A percentile compares a stretch with the other conserved stretches of the same genome.
Evolutionary conservation across 2,329 filamentous ascomycete genomes (phyloP).

Genomic region (Pseudogymnoascus sp.): DNA sequence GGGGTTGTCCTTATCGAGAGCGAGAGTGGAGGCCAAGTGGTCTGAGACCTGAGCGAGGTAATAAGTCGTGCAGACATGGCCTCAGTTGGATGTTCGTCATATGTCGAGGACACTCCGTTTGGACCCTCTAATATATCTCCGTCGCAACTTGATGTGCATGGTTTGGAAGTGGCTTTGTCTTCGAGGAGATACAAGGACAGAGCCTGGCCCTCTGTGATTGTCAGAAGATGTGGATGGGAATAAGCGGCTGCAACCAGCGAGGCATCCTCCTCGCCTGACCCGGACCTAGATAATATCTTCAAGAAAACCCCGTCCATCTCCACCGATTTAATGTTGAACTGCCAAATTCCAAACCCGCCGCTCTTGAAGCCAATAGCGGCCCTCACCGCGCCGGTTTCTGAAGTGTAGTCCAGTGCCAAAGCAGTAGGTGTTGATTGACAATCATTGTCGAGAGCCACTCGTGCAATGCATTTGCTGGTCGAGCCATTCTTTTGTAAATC

Average conservation of each 20-base stretch:
- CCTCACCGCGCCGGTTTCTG: conserved; percentile 40
- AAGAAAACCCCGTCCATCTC: conserved; percentile 15
- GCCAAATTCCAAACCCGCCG: conserved; percentile 65
- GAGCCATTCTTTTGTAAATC: conserved; percentile 55
- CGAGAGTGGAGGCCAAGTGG: conserved; percentile 67
- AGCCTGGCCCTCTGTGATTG: conserved; percentile 64
- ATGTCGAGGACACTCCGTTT: conserved; percentile 6
- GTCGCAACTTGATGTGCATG: background rate
- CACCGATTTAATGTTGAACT: conserved; percentile 38
- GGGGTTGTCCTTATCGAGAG: conserved; percentile 68
- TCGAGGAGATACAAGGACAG: conserved; percentile 60
- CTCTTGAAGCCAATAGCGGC: conserved; percentile 63
- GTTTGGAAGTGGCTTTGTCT: background rate
- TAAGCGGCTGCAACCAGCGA: conserved; percentile 62
- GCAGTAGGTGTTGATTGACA: conserved; percentile 14
- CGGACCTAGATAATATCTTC: conserved; percentile 19
- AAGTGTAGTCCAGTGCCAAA: conserved; percentile 11
- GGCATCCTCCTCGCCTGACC: conserved; percentile 21
- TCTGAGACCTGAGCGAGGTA: conserved; percentile 73
- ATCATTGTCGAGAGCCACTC: background rate
- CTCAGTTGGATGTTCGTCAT: background rate
- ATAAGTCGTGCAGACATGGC: conserved; percentile 42
- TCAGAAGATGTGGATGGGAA: conserved; percentile 66
- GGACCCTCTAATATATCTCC: background rate
- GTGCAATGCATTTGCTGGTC: conserved; percentile 39